Evolutionary conservation across 768 basidiomycete species (phyloP).

Genomic region (Tulasnella sp.): DNA sequence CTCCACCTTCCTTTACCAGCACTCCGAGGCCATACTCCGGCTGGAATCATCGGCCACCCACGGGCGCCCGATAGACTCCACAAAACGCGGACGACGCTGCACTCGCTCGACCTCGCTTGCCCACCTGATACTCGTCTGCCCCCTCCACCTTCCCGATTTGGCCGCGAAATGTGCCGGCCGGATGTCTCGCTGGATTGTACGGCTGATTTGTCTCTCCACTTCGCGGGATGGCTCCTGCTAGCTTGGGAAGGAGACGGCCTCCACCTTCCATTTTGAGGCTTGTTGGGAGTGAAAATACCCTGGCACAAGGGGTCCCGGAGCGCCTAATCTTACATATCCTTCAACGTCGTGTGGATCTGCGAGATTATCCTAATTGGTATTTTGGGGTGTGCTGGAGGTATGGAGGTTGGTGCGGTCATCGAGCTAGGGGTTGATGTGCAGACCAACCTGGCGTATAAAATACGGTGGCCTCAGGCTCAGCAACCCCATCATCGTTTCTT

Average conservation of each 20-base stretch:
- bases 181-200: not conserved
- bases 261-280: not conserved
- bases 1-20: no score
- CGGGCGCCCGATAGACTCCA: not conserved
- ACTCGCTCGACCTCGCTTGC: not conserved
- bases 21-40: no score
- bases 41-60: not conserved
- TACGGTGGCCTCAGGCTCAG: not conserved
- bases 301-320: not conserved
- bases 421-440: not conserved
- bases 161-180: not conserved
- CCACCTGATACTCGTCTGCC: not conserved
- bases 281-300: not conserved
- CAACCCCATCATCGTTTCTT: not conserved
- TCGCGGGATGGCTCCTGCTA: not conserved
- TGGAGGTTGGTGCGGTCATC: not conserved
- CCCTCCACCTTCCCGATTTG: not conserved
- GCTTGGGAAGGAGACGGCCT: not conserved
- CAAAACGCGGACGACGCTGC: not conserved
- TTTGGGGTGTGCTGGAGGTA: not conserved
- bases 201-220: not conserved
- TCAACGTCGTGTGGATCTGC: not conserved
- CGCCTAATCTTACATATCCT: not conserved
- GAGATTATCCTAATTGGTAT: not conserved
- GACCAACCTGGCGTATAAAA: not conserved